phyloP scores from a whole-genome alignment of 2,329 filamentous ascomycete species.

The Fusarium subtropicale region DNA sequence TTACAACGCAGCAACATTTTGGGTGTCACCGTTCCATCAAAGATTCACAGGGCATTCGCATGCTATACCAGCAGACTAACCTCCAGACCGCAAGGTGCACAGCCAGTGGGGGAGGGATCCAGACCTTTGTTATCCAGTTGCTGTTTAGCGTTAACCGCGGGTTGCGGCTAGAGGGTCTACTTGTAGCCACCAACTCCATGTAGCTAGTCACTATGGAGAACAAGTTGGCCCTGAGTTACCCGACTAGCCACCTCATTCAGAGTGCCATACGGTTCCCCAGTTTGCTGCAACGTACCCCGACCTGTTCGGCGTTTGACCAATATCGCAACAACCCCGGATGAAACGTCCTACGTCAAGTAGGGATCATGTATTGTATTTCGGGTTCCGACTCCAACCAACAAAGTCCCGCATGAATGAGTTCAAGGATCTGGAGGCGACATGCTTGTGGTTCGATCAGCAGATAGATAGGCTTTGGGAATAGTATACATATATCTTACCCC shows the following conservation, averaged over 20 bases:
- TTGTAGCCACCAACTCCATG: background rate
- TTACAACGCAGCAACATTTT: background rate
- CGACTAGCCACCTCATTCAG: background rate
- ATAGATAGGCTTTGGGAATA: constrained; percentile 1
- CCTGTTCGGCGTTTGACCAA: constrained; percentile 2
- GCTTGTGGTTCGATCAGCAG: background rate
- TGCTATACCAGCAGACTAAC: background rate
- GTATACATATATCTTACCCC: constrained; percentile 11
- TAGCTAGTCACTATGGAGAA: constrained; percentile 17
- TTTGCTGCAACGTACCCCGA: constrained; percentile 14
- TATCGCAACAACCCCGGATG: constrained; percentile 9
- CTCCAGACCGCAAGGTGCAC: constrained; percentile 1
- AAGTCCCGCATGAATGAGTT: background rate
- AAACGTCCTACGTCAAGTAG: constrained; percentile 6
- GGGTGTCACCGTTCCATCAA: background rate
- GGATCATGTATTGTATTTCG: background rate
- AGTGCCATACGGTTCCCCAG: constrained; percentile 4
- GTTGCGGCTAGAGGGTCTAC: background rate
- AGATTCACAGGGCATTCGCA: background rate
- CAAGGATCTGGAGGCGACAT: constrained; percentile 1
- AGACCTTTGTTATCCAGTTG: background rate
- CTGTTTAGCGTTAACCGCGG: constrained; percentile 1
- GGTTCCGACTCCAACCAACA: constrained; percentile 2
- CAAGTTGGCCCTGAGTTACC: background rate
- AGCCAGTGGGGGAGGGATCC: background rate